Percentiles rank a stretch among this genome's conserved stretches.
These are phyloP conservation scores for Tetrapisispora nanseiensis DNA, from an alignment of 805 yeast genomes.

Conservation along the genomic window DNA sequence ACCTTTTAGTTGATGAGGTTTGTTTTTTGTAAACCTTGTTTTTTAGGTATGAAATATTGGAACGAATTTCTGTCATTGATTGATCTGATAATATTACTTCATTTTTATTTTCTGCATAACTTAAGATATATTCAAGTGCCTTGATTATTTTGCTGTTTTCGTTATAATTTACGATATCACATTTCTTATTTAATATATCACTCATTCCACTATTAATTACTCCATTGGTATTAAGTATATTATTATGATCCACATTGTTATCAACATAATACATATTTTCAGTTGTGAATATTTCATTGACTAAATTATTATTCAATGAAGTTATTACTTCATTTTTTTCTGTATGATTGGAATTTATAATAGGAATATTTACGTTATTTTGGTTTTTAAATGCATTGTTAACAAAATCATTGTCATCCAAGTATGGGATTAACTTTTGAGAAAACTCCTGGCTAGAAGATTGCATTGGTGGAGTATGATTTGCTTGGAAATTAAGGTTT, in stretches of 20 bases:
- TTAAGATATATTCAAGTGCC: neutral
- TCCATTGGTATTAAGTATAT: neutral
- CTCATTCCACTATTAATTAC: neutral
- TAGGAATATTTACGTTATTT: too few relatives aligned
- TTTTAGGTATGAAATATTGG: constrained; percentile 2
- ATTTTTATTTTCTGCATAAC: neutral
- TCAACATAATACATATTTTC: too few relatives aligned
- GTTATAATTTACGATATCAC: neutral
- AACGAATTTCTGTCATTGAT: constrained; percentile 2
- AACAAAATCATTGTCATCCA: neutral
- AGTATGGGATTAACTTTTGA: neutral
- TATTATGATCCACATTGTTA: neutral
- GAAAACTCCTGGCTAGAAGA: neutral
- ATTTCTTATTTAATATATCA: neutral
- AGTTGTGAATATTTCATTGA: neutral
- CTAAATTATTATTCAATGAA: neutral
- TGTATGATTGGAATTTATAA: too few relatives aligned
- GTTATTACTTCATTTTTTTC: too few relatives aligned
- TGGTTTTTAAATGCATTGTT: neutral
- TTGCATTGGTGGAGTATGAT: neutral
- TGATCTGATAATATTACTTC: constrained; percentile 3
- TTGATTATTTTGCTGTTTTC: neutral
- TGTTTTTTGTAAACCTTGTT: neutral
- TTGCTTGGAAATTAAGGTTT: neutral
- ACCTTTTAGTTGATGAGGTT: neutral